Conservation (phyloP, 1,139 yeast genomes). For the Suhomyces terraborum region DNA sequence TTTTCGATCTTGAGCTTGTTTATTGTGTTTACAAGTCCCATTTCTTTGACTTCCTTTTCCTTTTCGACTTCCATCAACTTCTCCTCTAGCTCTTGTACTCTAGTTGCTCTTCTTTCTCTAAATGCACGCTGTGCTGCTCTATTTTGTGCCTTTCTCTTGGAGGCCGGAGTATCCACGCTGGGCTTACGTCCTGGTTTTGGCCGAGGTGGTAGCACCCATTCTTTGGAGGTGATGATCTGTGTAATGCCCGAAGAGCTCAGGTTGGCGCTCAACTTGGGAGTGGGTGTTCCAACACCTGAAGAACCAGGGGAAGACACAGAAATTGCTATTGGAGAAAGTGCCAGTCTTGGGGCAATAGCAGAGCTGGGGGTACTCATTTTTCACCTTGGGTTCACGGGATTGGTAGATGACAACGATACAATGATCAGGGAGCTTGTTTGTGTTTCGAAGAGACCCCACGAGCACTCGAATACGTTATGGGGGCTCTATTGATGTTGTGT, state of each 20-base stretch:
- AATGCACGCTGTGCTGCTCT: conserved; percentile 96
- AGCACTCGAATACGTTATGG: background rate
- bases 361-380: conserved; percentile 12
- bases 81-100: conserved; percentile 51
- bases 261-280: conserved; percentile 1
- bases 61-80: conserved; percentile 62
- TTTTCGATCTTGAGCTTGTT: conserved; percentile 44
- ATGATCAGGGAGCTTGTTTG: too few relatives aligned
- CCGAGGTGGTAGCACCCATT: conserved; percentile 89
- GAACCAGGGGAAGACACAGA: conserved; percentile 16
- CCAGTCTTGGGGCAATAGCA: conserved; percentile 40
- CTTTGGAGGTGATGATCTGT: conserved; percentile 71
- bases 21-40: conserved; percentile 56
- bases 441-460: too few relatives aligned
- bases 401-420: too few relatives aligned
- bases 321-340: conserved; percentile 35
- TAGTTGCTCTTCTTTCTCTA: conserved; percentile 74
- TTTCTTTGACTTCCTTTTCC: conserved; percentile 62
- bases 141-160: conserved; percentile 87
- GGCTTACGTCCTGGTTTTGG: conserved; percentile 93
- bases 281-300: background rate
- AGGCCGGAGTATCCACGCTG: conserved; percentile 68
- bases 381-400: too few relatives aligned
- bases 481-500: background rate
- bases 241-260: conserved; percentile 18